Percentiles rank a stretch among this genome's conserved stretches.
Evolutionary conservation across 2,329 filamentous ascomycete genomes (phyloP).

Genomic region (Fusarium mexicanum): DNA sequence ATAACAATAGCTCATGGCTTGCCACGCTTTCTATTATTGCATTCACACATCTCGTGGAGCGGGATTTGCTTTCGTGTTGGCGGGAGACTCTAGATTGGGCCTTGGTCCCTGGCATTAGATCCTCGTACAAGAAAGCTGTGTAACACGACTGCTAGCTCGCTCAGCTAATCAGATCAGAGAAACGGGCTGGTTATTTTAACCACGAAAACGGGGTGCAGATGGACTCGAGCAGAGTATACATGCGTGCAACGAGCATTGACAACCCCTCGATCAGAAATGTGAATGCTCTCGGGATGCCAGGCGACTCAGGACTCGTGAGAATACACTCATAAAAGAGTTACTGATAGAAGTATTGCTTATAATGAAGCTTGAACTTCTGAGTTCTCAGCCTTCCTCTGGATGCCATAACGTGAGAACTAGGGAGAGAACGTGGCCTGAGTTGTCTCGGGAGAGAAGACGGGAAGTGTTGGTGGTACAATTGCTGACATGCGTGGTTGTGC

Average conservation of each 20-base stretch:
- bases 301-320: neutral
- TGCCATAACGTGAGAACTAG: too few relatives aligned
- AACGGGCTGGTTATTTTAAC: neutral
- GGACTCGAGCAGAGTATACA: neutral
- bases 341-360: rapidly evolving
- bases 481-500: slow-evolving; percentile 1
- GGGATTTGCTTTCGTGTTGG: neutral
- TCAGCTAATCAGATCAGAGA: neutral
- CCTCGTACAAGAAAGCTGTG: neutral
- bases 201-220: slow-evolving; percentile 1
- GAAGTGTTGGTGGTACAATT: neutral
- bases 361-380: rapidly evolving
- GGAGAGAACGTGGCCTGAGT: neutral
- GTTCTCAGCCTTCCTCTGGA: too few relatives aligned
- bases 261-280: neutral
- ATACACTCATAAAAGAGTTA: rapidly evolving
- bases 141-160: neutral
- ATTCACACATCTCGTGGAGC: too few relatives aligned
- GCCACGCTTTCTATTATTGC: neutral
- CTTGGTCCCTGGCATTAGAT: slow-evolving; percentile 22
- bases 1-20: neutral
- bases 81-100: neutral
- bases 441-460: neutral
- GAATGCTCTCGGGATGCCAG: rapidly evolving
- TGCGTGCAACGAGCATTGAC: neutral